A percentile compares a stretch with the other conserved stretches of the same genome.
These are phyloP conservation scores for Claviceps digitariae DNA, from an alignment of 2,329 filamentous ascomycete species.

Conservation along the genomic window DNA sequence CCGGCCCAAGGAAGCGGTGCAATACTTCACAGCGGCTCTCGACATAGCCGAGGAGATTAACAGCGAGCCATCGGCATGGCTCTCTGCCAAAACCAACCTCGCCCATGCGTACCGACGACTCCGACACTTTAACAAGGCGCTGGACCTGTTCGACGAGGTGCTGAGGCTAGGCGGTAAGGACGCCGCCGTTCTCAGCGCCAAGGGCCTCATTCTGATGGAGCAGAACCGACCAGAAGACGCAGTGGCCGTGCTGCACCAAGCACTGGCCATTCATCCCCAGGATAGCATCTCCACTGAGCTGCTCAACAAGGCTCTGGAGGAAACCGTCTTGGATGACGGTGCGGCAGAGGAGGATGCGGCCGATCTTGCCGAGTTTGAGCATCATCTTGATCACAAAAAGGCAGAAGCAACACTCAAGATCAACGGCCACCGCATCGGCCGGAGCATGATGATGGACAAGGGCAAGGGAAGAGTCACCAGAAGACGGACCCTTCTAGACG, in stretches of 20 bases:
- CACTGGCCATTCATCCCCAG: slow-evolving; percentile 63
- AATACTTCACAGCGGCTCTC: slow-evolving; percentile 67
- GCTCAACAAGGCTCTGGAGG: slow-evolving; percentile 55
- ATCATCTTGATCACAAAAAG: slow-evolving; percentile 34
- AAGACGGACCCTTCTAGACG: slow-evolving; percentile 18
- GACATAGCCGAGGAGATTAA: slow-evolving; percentile 67
- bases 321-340: slow-evolving; percentile 36
- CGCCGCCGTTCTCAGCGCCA: slow-evolving; percentile 63
- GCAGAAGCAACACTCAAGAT: slow-evolving; percentile 26
- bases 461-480: slow-evolving; percentile 31
- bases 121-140: slow-evolving; percentile 53
- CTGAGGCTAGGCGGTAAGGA: slow-evolving; percentile 72
- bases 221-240: slow-evolving; percentile 63
- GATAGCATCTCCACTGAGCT: slow-evolving; percentile 72
- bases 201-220: slow-evolving; percentile 74
- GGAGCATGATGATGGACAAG: slow-evolving; percentile 22
- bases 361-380: slow-evolving; percentile 37
- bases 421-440: slow-evolving; percentile 14
- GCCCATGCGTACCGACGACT: slow-evolving; percentile 74
- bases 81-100: slow-evolving; percentile 76
- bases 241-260: slow-evolving; percentile 71
- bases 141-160: slow-evolving; percentile 77
- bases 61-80: slow-evolving; percentile 68
- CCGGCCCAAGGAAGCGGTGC: slow-evolving; percentile 58
- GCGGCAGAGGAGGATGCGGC: slow-evolving; percentile 34